Conservation (phyloP, 495 filamentous ascomycete species). For the Hypoxylon fragiforme region DNA sequence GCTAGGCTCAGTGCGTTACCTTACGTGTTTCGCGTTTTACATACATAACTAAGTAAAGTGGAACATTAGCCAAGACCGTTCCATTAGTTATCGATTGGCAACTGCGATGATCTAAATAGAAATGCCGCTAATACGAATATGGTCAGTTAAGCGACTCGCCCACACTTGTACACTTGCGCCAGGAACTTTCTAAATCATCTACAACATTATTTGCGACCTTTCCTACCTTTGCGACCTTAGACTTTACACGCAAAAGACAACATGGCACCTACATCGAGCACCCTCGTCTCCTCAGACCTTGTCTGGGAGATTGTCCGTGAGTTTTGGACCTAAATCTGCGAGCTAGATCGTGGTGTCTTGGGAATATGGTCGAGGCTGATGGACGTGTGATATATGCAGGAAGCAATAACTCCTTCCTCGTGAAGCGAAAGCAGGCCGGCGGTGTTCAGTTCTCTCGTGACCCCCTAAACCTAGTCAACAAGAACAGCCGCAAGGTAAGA, state of each 20-base stretch:
- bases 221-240: slow-evolving; percentile 9
- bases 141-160: slow-evolving; percentile 49
- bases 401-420: slow-evolving; percentile 78
- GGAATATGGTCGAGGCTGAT: slow-evolving; percentile 13
- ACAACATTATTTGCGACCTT: slow-evolving; percentile 39
- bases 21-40: slow-evolving; percentile 21
- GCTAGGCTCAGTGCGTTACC: neutral
- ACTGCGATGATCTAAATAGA: too few species aligned
- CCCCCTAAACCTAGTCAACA: slow-evolving; percentile 86
- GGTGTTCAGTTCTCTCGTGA: slow-evolving; percentile 90
- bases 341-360: neutral
- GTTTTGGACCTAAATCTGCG: slow-evolving; percentile 40
- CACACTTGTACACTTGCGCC: slow-evolving; percentile 40
- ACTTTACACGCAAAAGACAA: slow-evolving; percentile 39
- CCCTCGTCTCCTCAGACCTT: slow-evolving; percentile 77
- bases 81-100: too few species aligned
- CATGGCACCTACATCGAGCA: slow-evolving; percentile 50
- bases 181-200: slow-evolving; percentile 36
- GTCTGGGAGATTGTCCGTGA: slow-evolving; percentile 89
- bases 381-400: slow-evolving; percentile 53
- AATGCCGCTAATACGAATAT: slow-evolving; percentile 34
- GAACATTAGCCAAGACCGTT: neutral
- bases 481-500: slow-evolving; percentile 85
- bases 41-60: too few species aligned
- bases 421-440: slow-evolving; percentile 78